Percentiles rank a stretch among this genome's conserved stretches.
Conservation (phyloP, 371 early-diverging fungal species). For the Apophysomyces variabilis region DNA sequence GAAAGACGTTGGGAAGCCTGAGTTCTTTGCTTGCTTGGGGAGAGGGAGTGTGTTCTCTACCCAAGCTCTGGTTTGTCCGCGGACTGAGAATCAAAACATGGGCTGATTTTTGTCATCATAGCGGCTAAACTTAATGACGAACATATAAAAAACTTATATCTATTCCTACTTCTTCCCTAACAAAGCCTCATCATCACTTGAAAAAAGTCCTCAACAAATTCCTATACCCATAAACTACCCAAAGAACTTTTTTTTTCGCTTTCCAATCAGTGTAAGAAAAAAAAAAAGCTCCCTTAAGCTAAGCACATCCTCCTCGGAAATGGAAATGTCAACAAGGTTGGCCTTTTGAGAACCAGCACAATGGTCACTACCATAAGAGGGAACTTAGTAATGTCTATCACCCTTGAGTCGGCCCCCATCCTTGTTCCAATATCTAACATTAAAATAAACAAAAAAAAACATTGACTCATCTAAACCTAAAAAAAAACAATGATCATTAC, state of each 20-base stretch:
- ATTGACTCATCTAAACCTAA: no score
- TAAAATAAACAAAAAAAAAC: no score
- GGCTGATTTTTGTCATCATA: slow-evolving; percentile 8
- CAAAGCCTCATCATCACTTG: no score
- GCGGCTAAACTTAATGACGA: slow-evolving; percentile 7
- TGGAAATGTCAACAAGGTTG: no score
- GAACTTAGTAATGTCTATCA: neutral
- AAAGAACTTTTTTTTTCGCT: neutral
- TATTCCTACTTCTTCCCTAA: neutral
- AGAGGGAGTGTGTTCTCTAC: no score
- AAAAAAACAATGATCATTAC: no score
- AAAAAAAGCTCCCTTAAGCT: no score
- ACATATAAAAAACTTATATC: neutral
- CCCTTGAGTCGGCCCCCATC: neutral
- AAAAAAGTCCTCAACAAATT: no score
- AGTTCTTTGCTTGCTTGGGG: neutral
- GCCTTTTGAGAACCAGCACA: neutral
- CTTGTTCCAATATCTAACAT: neutral
- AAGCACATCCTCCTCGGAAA: no score
- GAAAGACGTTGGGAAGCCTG: neutral
- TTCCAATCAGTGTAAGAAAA: neutral
- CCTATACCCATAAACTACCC: no score
- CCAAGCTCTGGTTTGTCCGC: neutral
- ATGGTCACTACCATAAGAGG: slow-evolving; percentile 5
- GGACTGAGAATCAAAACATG: slow-evolving; percentile 1